phyloP scores from a whole-genome alignment of 1,284 basidiomycete genomes.

The Veloboletus limbatus region DNA sequence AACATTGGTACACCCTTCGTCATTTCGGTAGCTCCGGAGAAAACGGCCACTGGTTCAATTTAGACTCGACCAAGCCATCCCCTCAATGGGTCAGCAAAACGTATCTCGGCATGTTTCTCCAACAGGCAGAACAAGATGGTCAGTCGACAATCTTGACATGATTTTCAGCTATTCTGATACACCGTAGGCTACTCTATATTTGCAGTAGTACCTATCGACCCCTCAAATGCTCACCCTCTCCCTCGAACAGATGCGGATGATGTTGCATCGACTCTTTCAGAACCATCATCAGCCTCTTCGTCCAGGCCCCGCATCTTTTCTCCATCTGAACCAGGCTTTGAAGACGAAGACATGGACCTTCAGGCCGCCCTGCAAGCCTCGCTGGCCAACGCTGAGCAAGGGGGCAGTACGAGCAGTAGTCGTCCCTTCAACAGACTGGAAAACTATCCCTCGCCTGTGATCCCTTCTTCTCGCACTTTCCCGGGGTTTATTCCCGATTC shows the following conservation, averaged over 20 bases:
- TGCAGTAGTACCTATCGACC: constrained; percentile 61
- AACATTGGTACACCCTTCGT: constrained; percentile 89
- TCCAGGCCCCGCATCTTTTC: constrained; percentile 17
- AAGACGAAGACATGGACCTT: constrained; percentile 84
- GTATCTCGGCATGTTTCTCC: constrained; percentile 83
- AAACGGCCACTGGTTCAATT: constrained; percentile 83
- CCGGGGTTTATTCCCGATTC: constrained; percentile 18
- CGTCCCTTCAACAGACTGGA: constrained; percentile 12
- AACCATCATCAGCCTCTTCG: constrained; percentile 39
- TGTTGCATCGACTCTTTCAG: constrained; percentile 57
- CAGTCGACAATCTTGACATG: constrained; percentile 9
- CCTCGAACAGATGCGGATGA: constrained; percentile 66
- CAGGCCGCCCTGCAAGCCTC: constrained; percentile 85
- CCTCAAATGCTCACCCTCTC: constrained; percentile 45
- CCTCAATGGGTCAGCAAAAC: constrained; percentile 85
- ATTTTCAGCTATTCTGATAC: constrained; percentile 3
- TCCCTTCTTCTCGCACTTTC: constrained; percentile 26
- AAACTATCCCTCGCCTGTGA: constrained; percentile 30
- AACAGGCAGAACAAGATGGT: constrained; percentile 86
- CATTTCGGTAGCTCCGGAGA: constrained; percentile 66
- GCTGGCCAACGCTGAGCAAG: constrained; percentile 36
- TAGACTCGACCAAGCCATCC: constrained; percentile 72
- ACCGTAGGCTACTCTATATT: constrained; percentile 85
- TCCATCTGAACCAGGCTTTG: constrained; percentile 44
- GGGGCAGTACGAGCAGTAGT: constrained; percentile 2